These are phyloP conservation scores for Ustilago trichophora DNA, from an alignment of 1,284 basidiomycete genomes.

Conservation along the genomic window DNA sequence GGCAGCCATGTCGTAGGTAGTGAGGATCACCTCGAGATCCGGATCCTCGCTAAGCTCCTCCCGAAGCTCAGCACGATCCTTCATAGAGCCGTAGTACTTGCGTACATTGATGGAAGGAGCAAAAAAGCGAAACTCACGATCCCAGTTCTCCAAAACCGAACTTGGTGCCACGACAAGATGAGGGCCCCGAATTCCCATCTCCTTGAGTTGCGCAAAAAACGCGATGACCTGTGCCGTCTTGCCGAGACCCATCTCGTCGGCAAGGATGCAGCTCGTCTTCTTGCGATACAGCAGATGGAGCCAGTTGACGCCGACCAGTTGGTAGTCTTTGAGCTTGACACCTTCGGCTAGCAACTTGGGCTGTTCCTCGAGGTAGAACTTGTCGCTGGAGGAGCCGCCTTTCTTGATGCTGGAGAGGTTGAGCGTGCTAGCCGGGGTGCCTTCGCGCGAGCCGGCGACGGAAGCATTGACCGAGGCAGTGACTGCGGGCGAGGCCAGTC, in stretches of 20 bases:
- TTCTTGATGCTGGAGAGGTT: constrained; percentile 50
- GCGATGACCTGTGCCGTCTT: constrained; percentile 99
- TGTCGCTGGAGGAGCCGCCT: constrained; percentile 44
- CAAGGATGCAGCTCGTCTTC: constrained; percentile 89
- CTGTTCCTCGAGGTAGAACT: constrained; percentile 75
- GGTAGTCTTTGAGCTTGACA: constrained; percentile 92
- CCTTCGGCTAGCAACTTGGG: constrained; percentile 77
- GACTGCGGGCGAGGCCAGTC: constrained; percentile 33
- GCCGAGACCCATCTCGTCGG: constrained; percentile 82
- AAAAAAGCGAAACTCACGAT: constrained; percentile 91
- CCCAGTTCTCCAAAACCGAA: constrained; percentile 98
- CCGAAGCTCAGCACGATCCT: constrained; percentile 81
- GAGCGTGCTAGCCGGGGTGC: constrained; percentile 40
- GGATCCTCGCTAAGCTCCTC: constrained; percentile 72
- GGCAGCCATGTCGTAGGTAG: constrained; percentile 93
- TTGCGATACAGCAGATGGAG: constrained; percentile 84
- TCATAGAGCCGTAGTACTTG: constrained; percentile 92
- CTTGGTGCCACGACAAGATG: constrained; percentile 90
- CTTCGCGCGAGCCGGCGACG: constrained; percentile 29
- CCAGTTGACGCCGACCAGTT: constrained; percentile 97
- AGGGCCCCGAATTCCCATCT: constrained; percentile 78
- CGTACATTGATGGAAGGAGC: constrained; percentile 83
- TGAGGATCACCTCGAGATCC: constrained; percentile 92
- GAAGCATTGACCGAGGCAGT: constrained; percentile 22
- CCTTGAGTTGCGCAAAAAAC: constrained; percentile 88